Evolutionary conservation across 768 basidiomycete genomes (phyloP), one percentile per base, ranked within the genome.

Genomic region (Chalciporus chontae): DNA sequence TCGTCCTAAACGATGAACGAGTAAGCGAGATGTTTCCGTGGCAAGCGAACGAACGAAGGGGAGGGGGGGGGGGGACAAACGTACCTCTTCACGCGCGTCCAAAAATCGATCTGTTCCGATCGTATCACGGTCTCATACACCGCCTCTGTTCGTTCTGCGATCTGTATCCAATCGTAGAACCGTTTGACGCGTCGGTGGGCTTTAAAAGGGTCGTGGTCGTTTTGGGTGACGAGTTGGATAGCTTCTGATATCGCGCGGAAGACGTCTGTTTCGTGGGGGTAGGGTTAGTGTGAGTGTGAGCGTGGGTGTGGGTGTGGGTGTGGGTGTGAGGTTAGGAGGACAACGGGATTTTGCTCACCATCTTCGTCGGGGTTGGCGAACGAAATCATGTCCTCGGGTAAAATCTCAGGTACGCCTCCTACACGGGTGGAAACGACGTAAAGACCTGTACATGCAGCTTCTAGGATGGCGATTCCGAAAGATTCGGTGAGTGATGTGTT

Each of bases 401-500:
- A 72, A 47, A 98, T 88, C 67, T 98, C 96, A 0, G 95, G 92
- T 0, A 97, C 90, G 1, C 96, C 96, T 0, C 96, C 96, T 0
- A 97, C 95, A 39, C 84, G 82, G 0, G 96, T 98, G 37, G 86
- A 86, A 43, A 98, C 95, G 43, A 97, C 87, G 62, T 95, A 95
- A 14, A 97, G 76, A 1, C 96, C 95, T 0, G 92, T 84, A 55
- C 90, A 94, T 0, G 96, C 96, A 0, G 95, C 96, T 72, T 99
- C 96, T 38, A 99, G 78, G 55, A 95, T 94, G n/a, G 89, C 90
- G 56, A 95, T 98, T 0, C 96, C 95, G 57, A 98, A 99, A 0
- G 96, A 81, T 65, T 98, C 96, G 1, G 95, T 98, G 21, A 98
- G 77, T 0, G 93, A 94, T 0, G 96, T 94, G 62, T 94, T 96